Percentiles rank a stretch among this genome's conserved stretches.
These are phyloP conservation scores for Quercus lobata DNA, from an alignment of 331 rosid genomes.

Conservation along the genomic window DNA sequence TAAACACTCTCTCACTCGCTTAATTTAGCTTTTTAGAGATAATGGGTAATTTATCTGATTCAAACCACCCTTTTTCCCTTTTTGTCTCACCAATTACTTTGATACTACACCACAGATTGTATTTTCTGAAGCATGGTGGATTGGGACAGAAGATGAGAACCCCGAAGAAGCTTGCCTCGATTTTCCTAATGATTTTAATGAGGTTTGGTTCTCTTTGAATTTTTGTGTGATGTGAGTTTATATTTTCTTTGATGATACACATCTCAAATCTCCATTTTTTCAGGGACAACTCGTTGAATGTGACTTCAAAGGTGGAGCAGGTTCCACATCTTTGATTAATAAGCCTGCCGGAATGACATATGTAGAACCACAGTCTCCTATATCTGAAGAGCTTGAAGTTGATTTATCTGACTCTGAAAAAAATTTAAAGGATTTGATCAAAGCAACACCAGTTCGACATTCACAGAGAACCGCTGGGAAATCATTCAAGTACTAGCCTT, in stretches of 20 bases:
- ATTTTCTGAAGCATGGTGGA: conserved; percentile 97
- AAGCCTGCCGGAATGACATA: conserved; percentile 32
- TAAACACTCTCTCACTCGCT: no score
- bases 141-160: conserved; percentile 78
- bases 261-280: conserved; percentile 11
- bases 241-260: neutral
- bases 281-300: conserved; percentile 56
- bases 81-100: conserved; percentile 12
- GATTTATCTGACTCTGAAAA: conserved; percentile 48
- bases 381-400: conserved; percentile 33
- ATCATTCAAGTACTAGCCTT: conserved; percentile 58
- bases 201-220: conserved; percentile 37
- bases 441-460: conserved; percentile 54
- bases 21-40: neutral
- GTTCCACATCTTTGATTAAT: conserved; percentile 45
- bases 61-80: neutral
- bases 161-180: conserved; percentile 78
- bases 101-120: conserved; percentile 48
- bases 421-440: conserved; percentile 31
- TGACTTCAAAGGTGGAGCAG: conserved; percentile 91
- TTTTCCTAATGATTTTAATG: conserved; percentile 62
- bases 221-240: conserved; percentile 4
- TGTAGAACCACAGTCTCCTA: conserved; percentile 40
- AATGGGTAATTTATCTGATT: neutral
- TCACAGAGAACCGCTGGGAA: conserved; percentile 63